phyloP scores from a whole-genome alignment of 73 alveolate species.

The Tetrahymena elliotti region DNA sequence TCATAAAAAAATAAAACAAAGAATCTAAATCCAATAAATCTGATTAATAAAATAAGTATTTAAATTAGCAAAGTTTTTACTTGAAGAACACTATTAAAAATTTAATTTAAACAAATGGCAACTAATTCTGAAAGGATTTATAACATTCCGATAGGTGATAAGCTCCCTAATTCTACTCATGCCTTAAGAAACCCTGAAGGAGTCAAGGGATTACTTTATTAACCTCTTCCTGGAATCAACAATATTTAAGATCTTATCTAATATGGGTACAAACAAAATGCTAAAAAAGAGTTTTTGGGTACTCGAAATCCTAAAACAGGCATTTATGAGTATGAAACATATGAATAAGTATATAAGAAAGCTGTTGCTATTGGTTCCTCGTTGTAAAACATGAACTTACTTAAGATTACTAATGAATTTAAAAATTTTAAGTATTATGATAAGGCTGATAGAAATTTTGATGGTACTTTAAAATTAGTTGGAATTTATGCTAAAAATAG shows the following conservation, averaged over 20 bases:
- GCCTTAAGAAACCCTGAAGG: neutral
- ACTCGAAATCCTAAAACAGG: neutral
- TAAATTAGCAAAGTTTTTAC: neutral
- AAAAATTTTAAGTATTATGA: neutral
- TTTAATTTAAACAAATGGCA: neutral
- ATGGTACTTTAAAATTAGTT: slow-evolving; percentile 5
- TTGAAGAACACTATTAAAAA: neutral
- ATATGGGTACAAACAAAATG: neutral
- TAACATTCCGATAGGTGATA: neutral
- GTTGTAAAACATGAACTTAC: neutral
- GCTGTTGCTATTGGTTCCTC: neutral
- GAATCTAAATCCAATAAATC: neutral
- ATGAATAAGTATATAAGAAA: neutral
- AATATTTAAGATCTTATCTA: neutral
- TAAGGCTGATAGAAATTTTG: neutral
- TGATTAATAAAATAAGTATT: neutral
- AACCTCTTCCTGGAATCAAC: neutral
- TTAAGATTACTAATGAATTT: neutral
- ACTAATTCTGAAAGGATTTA: neutral
- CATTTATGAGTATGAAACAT: neutral
- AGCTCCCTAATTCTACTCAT: neutral
- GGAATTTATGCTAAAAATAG: slow-evolving; percentile 70
- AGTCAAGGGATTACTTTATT: neutral
- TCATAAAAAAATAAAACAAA: neutral
- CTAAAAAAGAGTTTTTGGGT: neutral